Conservation (phyloP, 768 basidiomycete genomes). For the Podaxis sp. region DNA sequence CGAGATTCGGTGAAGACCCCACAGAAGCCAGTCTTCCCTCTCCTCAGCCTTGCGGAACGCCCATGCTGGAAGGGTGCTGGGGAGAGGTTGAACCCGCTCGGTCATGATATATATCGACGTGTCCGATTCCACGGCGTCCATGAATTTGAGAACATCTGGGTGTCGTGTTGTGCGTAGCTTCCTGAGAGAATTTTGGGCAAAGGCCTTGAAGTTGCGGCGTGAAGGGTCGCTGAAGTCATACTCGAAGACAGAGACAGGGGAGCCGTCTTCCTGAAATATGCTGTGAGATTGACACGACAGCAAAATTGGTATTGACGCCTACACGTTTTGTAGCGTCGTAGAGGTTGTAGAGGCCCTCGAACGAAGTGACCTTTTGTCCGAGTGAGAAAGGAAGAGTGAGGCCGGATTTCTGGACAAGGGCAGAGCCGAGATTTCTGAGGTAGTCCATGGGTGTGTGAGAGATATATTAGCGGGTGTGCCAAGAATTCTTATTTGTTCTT, state of each 20-base stretch:
- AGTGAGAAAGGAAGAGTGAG: conserved; percentile 86
- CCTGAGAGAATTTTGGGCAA: conserved; percentile 87
- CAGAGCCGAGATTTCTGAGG: conserved; percentile 76
- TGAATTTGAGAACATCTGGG: conserved; percentile 94
- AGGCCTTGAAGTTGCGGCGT: conserved; percentile 59
- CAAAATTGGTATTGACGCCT: conserved; percentile 16
- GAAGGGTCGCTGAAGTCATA: conserved; percentile 73
- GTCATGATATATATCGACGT: conserved; percentile 89
- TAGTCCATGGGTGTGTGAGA: conserved; percentile 63
- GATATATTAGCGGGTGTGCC: not conserved
- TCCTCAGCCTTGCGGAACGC: conserved; percentile 59
- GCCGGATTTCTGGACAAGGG: conserved; percentile 91
- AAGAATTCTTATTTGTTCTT: not conserved
- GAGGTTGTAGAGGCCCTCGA: conserved; percentile 79
- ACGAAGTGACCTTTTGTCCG: conserved; percentile 66
- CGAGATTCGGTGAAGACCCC: conserved; percentile 90
- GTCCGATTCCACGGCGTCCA: conserved; percentile 92
- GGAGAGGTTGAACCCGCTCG: conserved; percentile 83
- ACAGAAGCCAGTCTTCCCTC: conserved; percentile 86
- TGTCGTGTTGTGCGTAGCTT: conserved; percentile 91
- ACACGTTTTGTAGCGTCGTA: conserved; percentile 91
- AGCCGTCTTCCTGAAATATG: conserved; percentile 70
- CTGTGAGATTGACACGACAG: conserved; percentile 17
- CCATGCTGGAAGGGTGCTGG: conserved; percentile 60
- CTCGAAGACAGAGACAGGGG: conserved; percentile 86